phyloP scores from a whole-genome alignment of 1,284 basidiomycete genomes.

The Lentinus polychrous region DNA sequence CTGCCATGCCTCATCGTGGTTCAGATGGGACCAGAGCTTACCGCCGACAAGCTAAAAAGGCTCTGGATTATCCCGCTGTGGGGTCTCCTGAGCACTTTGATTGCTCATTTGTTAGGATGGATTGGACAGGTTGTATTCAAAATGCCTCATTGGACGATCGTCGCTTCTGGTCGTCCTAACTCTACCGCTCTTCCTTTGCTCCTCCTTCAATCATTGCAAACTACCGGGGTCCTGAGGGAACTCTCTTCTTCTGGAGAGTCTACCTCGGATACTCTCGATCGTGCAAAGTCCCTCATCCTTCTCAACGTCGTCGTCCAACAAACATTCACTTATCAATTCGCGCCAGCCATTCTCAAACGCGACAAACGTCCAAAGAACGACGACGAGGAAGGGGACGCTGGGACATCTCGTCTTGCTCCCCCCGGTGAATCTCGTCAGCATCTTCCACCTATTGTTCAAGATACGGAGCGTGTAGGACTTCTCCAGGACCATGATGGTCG shows the following conservation, averaged over 20 bases:
- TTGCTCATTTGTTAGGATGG: constrained; percentile 24
- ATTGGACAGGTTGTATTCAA: constrained; percentile 17
- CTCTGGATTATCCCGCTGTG: constrained; percentile 27
- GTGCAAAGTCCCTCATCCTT: constrained; percentile 25
- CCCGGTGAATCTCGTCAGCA: constrained; percentile 13
- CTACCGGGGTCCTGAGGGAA: constrained; percentile 21
- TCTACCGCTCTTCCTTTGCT: constrained; percentile 26
- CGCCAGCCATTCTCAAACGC: constrained; percentile 18
- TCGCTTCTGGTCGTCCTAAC: constrained; percentile 27
- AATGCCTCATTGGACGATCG: constrained; percentile 25
- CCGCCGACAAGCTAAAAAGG: constrained; percentile 14
- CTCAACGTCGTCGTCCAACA: constrained; percentile 27
- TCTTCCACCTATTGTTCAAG: constrained; percentile 20
- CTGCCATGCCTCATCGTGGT: constrained; percentile 27
- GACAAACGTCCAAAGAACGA: constrained; percentile 16
- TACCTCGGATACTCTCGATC: constrained; percentile 14
- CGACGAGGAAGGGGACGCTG: constrained; percentile 5
- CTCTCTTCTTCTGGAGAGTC: constrained; percentile 17
- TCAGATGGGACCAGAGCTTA: constrained; percentile 26
- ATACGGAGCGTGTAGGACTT: constrained; percentile 23
- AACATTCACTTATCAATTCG: constrained; percentile 24
- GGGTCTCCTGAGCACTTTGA: constrained; percentile 22
- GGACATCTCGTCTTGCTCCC: constrained; percentile 14
- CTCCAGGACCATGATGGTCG: constrained; percentile 15
- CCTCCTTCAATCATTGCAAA: constrained; percentile 22